These are phyloP conservation scores for Tylopilus felleus DNA, from an alignment of 768 basidiomycete genomes.

Conservation along the genomic window DNA sequence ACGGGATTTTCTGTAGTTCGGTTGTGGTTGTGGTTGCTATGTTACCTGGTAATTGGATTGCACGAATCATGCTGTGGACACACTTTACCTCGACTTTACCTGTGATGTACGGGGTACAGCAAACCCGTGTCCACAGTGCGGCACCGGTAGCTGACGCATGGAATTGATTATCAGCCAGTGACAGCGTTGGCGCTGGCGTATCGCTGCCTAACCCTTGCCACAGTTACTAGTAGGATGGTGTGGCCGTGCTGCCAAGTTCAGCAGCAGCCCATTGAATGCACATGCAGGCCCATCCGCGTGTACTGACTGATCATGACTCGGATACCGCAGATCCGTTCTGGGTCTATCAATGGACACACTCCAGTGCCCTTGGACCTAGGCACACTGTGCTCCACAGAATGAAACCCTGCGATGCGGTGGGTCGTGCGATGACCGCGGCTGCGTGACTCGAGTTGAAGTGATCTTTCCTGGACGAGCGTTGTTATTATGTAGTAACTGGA, in stretches of 20 bases:
- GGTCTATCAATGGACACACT: not conserved
- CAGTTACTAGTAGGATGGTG: conserved; percentile 16
- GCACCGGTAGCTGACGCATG: conserved; percentile 1
- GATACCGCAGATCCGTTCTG: conserved; percentile 7
- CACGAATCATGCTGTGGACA: not conserved
- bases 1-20: not conserved
- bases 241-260: not conserved
- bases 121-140: not conserved
- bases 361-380: conserved; percentile 23
- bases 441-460: not conserved
- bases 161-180: not conserved
- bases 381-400: conserved; percentile 7
- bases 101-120: not conserved
- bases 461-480: too few relatives aligned
- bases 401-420: not conserved
- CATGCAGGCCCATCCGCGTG: conserved; percentile 24
- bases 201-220: not conserved
- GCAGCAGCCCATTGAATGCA: not conserved
- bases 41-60: too few relatives aligned
- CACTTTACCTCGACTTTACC: not conserved
- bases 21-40: not conserved
- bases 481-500: not conserved
- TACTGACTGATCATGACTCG: conserved; percentile 11
- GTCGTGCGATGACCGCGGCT: not conserved
- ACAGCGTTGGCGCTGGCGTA: conserved; percentile 6